Evolutionary conservation across 352 stramenopile species (phyloP), one percentile per base, ranked within the genome.

Genomic region (Phytophthora foliorum): DNA sequence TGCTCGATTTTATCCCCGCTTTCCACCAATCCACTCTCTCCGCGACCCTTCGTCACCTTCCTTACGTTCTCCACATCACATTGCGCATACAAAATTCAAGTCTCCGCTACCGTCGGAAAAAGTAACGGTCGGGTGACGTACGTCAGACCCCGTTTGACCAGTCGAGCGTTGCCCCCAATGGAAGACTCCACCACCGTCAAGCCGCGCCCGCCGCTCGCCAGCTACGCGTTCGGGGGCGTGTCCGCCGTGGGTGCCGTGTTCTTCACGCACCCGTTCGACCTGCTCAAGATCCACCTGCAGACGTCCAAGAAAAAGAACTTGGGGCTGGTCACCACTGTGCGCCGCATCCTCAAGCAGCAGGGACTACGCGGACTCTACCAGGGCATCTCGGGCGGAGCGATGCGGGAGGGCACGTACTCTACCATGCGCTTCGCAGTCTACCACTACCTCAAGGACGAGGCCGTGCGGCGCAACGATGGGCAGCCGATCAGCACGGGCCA

Each of bases 391-490:
- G 87, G 87, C 11, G 87, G 87, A 16, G 75, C 79, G 57, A 92
- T 95, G 87, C 76, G 87, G 44, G 87, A 95, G 69, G 87, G 87
- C 24, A 93, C 87, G 57, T 95, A 95, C 73, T 93, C 85, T 42
- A 95, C 85, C 55, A 89, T 90, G 77, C 87, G 87, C 36, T 95
- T 95, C 60, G 87, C 85, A 21, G 81, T 93, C 17, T 95, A 95
- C 74, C 87, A 95, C 66, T 81, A 85, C 44, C 84, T 95, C 48
- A 95, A 95, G 68, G 85, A 95, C 66, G 77, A 86, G 21, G 87
- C 85, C 0, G 73, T 95, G 41, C 79, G 78, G 24, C 72, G 78
- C 42, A 93, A 93, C 57, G 64, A 82, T 62, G 85, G 85, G 39
- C 71, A 84, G 17, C 74, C 82, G 4, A 90, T 95, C 69, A 84